Conservation (phyloP, 78 protist genomes). For the Anaeramoeba flamelloides region DNA sequence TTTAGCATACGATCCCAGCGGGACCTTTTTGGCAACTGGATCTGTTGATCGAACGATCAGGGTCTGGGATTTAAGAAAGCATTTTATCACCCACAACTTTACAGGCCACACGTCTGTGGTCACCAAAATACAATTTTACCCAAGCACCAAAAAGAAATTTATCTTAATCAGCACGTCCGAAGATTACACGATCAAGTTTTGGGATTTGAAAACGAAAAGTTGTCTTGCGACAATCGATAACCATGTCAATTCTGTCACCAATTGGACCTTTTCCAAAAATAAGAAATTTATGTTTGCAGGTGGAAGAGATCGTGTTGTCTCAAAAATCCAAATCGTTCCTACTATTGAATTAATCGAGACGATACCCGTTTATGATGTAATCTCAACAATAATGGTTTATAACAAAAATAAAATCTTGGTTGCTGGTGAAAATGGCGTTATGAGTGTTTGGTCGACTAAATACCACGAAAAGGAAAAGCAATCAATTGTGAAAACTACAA, state of each 20-base stretch:
- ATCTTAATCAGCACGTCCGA: not conserved
- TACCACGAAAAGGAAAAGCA: not conserved
- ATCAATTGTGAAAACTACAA: not conserved
- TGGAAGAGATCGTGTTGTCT: not conserved
- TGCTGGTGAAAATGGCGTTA: not conserved
- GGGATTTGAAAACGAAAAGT: not conserved
- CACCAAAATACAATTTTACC: not conserved
- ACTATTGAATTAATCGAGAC: not conserved
- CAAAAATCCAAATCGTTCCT: not conserved
- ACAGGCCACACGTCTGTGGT: not conserved
- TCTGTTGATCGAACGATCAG: not conserved
- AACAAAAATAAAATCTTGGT: not conserved
- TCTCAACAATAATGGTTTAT: not conserved
- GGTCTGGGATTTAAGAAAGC: not conserved
- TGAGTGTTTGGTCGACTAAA: not conserved
- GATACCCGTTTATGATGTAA: not conserved
- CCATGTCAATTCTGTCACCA: not conserved
- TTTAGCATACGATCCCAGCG: not conserved
- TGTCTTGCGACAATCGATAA: not conserved
- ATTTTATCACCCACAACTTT: not conserved
- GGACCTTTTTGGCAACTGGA: not conserved
- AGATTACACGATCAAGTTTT: not conserved
- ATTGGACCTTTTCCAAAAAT: not conserved
- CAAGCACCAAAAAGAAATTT: not conserved
- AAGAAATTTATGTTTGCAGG: not conserved